phyloP scores from a whole-genome alignment of 208 protist genomes.

The Leishmania tropica region DNA sequence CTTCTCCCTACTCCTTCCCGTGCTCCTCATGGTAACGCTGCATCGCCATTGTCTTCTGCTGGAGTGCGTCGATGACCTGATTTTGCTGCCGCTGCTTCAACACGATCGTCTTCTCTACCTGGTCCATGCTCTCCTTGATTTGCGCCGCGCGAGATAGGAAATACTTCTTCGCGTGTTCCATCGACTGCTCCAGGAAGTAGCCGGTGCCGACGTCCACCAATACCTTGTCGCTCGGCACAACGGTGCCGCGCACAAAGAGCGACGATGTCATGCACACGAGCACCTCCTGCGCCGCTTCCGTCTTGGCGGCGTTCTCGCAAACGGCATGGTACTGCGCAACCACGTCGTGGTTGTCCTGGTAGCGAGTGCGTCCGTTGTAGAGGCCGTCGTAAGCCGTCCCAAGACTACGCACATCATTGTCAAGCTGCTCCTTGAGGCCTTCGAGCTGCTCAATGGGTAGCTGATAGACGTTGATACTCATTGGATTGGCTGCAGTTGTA shows the following conservation, averaged over 20 bases:
- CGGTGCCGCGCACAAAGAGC: constrained; percentile 70
- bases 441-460: constrained; percentile 87
- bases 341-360: constrained; percentile 74
- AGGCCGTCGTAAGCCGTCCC: constrained; percentile 83
- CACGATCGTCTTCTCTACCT: constrained; percentile 70
- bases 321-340: constrained; percentile 70
- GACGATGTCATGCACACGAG: constrained; percentile 86
- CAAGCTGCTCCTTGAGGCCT: constrained; percentile 86
- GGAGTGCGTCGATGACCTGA: constrained; percentile 77
- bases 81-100: constrained; percentile 83
- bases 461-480: constrained; percentile 70
- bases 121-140: constrained; percentile 84
- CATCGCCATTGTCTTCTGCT: constrained; percentile 59
- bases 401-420: constrained; percentile 77
- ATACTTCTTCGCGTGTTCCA: constrained; percentile 70
- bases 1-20: constrained; percentile 16
- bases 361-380: constrained; percentile 71
- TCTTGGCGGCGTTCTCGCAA: constrained; percentile 47
- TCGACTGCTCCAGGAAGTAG: constrained; percentile 86
- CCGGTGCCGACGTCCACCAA: constrained; percentile 88
- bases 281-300: constrained; percentile 50
- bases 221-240: constrained; percentile 74
- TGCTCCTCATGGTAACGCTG: constrained; percentile 46
- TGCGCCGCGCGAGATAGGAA: constrained; percentile 72
- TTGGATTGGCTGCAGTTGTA: not conserved